Percentiles rank a stretch among this genome's conserved stretches.
phyloP scores from a whole-genome alignment of 495 filamentous ascomycete genomes.

The Podospora conica region DNA sequence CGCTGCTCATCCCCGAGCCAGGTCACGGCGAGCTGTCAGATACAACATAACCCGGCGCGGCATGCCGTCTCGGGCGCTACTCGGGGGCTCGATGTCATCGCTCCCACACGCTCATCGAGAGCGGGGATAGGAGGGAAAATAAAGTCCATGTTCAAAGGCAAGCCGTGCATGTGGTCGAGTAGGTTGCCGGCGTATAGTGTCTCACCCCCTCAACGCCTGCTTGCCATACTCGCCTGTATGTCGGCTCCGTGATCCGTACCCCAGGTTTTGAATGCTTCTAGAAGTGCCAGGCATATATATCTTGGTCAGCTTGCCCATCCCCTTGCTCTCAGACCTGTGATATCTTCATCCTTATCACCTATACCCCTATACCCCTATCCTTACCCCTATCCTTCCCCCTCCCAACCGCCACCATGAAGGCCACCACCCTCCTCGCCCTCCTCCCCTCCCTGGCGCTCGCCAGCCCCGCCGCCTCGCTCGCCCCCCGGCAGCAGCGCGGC shows the following conservation, averaged over 20 bases:
- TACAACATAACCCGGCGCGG: neutral
- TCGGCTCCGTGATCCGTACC: neutral
- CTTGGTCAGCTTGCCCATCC: neutral
- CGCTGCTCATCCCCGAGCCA: neutral
- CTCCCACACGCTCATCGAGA: neutral
- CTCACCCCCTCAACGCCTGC: neutral
- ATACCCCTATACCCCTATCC: neutral
- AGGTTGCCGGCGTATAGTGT: neutral
- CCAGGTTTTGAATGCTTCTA: neutral
- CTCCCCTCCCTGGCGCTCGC: neutral
- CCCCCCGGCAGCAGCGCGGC: conserved; percentile 2
- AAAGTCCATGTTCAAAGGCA: neutral
- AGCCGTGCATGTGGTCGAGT: neutral
- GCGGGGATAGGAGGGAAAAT: neutral
- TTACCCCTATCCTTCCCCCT: neutral
- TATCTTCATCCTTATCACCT: neutral
- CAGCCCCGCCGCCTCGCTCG: neutral
- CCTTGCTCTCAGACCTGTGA: neutral
- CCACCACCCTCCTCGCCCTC: neutral
- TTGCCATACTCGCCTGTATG: neutral
- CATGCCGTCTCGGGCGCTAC: neutral
- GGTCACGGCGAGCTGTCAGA: neutral
- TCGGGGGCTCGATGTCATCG: neutral
- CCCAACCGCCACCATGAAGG: neutral
- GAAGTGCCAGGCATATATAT: neutral